Conservation (phyloP, 2,329 filamentous ascomycete genomes). For the Aspergillus arachidicola region DNA sequence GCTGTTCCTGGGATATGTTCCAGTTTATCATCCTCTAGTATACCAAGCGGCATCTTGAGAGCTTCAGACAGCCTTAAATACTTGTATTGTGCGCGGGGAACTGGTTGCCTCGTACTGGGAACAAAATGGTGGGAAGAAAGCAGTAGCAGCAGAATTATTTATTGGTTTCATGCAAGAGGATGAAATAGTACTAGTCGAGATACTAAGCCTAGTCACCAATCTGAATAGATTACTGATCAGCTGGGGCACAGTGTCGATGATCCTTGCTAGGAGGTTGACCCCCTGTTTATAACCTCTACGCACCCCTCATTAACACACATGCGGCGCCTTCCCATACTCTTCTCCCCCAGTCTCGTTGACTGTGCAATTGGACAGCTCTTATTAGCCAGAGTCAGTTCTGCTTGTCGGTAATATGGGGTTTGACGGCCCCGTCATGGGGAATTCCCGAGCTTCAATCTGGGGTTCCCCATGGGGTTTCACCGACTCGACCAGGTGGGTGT, state of each 20-base stretch:
- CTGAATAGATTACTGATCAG: neutral
- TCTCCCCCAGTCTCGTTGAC: neutral
- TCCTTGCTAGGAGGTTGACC: neutral
- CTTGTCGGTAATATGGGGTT: neutral
- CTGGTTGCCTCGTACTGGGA: neutral
- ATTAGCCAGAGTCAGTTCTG: neutral
- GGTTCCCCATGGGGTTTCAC: neutral
- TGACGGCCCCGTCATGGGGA: neutral
- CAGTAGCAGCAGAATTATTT: neutral
- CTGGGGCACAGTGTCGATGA: neutral
- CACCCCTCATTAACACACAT: neutral
- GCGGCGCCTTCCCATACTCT: neutral
- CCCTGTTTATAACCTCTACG: neutral
- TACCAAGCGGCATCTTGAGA: conserved; percentile 32
- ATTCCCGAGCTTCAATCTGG: neutral
- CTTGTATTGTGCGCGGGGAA: neutral
- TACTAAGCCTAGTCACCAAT: neutral
- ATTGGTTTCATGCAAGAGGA: neutral
- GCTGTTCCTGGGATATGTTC: conserved; percentile 37
- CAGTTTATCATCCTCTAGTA: conserved; percentile 32
- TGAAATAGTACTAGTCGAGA: neutral
- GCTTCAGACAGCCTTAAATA: neutral
- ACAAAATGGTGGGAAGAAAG: neutral
- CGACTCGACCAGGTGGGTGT: neutral
- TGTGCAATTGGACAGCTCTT: neutral